Conservation (phyloP, 2,329 filamentous ascomycete species). For the Phialophora macrospora region DNA sequence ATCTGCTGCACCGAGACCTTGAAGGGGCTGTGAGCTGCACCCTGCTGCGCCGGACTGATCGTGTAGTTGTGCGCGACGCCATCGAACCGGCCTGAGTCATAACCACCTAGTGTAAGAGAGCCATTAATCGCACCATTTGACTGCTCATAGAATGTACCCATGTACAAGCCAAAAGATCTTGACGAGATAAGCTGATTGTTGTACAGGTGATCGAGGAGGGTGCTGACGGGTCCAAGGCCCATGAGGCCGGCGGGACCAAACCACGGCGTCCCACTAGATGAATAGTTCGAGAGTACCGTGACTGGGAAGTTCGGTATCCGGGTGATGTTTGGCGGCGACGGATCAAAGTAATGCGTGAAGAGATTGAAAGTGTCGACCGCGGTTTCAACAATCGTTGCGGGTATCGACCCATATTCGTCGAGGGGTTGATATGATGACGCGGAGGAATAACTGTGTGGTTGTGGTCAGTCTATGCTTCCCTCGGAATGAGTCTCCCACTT, state of each 20-base stretch:
- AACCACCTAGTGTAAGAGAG: conserved; percentile 52
- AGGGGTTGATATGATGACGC: conserved; percentile 31
- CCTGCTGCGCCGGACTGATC: conserved; percentile 42
- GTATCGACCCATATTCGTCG: conserved; percentile 44
- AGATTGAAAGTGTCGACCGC: conserved; percentile 41
- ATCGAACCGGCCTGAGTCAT: conserved; percentile 51
- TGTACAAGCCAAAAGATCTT: conserved; percentile 51
- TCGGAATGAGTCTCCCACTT: neutral
- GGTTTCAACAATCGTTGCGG: conserved; percentile 44
- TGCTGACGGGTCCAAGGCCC: conserved; percentile 50
- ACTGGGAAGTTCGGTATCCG: conserved; percentile 33
- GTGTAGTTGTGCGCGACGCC: conserved; percentile 42
- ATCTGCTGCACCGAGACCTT: conserved; percentile 49
- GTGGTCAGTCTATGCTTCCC: conserved; percentile 42
- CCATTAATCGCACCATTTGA: conserved; percentile 51
- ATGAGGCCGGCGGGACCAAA: conserved; percentile 40
- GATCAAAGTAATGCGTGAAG: conserved; percentile 38
- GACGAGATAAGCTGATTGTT: conserved; percentile 46
- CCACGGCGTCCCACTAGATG: conserved; percentile 31
- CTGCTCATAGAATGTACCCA: conserved; percentile 49
- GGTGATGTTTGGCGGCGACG: conserved; percentile 33
- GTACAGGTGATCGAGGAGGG: conserved; percentile 47
- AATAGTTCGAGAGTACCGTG: conserved; percentile 36
- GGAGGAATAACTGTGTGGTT: conserved; percentile 21
- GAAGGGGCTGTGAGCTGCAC: conserved; percentile 43